Evolutionary conservation across 2,329 filamentous ascomycete genomes (phyloP), one percentile per base, ranked within the genome.

Genomic region (Fusarium kyushuense): DNA sequence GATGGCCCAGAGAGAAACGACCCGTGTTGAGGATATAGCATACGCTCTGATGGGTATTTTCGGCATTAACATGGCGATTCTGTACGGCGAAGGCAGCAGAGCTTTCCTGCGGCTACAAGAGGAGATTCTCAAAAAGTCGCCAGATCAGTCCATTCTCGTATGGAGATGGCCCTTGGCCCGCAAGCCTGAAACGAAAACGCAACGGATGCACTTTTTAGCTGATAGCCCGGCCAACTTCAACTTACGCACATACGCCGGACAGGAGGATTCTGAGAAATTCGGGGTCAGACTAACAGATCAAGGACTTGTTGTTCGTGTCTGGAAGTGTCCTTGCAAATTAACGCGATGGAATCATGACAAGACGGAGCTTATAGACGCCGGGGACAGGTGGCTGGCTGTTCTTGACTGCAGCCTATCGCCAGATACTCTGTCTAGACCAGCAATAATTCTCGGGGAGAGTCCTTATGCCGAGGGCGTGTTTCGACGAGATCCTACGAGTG

Each of bases 21-120:
- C 65, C 2, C 72, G 75, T 12, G 16, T 43, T 32, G 74, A 79
- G 38, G 78, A 80, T 59, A 62, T 70, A 40, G 78, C 78, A 1
- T 80, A 80, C 54, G 76, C 73, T 29, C 51, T 80, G 29, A 61
- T 80, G 33, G 79, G 78, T 2, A 63, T 80, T 4, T 80, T 78
- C 25, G 72, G 67, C 33, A 71, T 80, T 6, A 76, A 76, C 27
- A 79, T 80, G 76, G 74, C 76, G 8, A 65, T 79, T 23, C 63
- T 79, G 1, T 80, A 79, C 19, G 79, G 78, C 2, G 78, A 80
- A 38, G 77, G 78, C n/a, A 49, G 27, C 30, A 74, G 65, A 38
- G 77, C 78, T 12, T 80, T 79, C 49, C 52, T 72, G 9, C 71
- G 78, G 25, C 63, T 80, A 3, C 77, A 80, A 55, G 70, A 79